A percentile compares a stretch with the other conserved stretches of the same genome.
Conservation (phyloP, 345 rosid genomes). For the Acer saccharum region DNA sequence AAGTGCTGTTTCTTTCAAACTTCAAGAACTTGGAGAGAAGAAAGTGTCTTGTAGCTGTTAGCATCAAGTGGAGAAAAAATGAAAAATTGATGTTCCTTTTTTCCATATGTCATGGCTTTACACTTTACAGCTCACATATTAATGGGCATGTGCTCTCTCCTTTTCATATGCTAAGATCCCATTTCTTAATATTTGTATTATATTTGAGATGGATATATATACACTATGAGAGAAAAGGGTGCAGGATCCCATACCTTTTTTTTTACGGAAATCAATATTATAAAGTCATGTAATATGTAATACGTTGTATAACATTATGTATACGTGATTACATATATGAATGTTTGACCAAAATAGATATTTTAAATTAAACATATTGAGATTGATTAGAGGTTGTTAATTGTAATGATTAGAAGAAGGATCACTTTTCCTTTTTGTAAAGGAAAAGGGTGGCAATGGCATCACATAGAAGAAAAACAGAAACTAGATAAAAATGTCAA, state of each 20-base stretch:
- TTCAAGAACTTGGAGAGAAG: not conserved
- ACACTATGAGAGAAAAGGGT: too few relatives aligned
- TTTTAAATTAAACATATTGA: not conserved
- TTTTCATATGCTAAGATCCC: conserved; percentile 6
- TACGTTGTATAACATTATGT: too few relatives aligned
- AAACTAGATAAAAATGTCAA: not conserved
- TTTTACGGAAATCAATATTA: too few relatives aligned
- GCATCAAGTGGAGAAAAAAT: conserved; percentile 6
- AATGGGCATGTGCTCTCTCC: conserved; percentile 7
- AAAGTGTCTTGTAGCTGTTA: conserved; percentile 9
- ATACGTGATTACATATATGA: not conserved
- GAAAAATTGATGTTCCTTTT: conserved; percentile 5
- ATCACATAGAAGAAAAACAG: not conserved
- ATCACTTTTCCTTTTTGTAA: not conserved
- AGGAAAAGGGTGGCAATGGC: not conserved
- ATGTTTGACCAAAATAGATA: not conserved
- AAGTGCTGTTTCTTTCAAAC: not conserved
- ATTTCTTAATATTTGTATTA: not conserved
- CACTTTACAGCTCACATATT: conserved; percentile 26
- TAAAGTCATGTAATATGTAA: too few relatives aligned
- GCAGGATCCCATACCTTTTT: too few relatives aligned
- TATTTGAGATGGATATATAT: too few relatives aligned
- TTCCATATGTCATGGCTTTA: conserved; percentile 23
- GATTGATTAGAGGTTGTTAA: not conserved
- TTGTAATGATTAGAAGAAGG: not conserved